Conservation (phyloP, 2,329 filamentous ascomycete species). For the Fusarium goolgardi region DNA sequence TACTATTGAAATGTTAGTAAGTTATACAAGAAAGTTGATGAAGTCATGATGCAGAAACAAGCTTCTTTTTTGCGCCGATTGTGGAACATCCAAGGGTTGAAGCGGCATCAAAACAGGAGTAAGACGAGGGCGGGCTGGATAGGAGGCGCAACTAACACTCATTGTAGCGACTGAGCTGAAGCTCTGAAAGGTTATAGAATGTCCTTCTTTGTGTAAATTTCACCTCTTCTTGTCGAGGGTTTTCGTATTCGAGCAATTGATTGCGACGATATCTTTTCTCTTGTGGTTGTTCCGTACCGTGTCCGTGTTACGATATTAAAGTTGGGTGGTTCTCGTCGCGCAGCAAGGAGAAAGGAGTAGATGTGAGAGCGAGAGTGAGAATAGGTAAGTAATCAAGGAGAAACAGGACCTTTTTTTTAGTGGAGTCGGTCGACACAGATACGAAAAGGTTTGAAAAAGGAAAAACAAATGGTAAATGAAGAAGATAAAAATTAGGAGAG, state of each 20-base stretch:
- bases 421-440: background rate
- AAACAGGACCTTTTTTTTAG: conserved; percentile 8
- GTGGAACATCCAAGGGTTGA: background rate
- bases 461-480: conserved; percentile 22
- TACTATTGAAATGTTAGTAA: conserved; percentile 53
- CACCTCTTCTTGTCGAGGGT: background rate
- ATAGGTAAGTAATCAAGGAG: conserved; percentile 13
- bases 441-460: conserved; percentile 17
- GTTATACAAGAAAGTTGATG: background rate
- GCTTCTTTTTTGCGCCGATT: conserved; percentile 14
- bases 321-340: conserved; percentile 43
- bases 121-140: conserved; percentile 11
- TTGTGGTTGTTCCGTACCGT: conserved; percentile 19
- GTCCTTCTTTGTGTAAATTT: conserved; percentile 2
- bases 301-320: conserved; percentile 20
- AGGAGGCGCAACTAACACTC: conserved; percentile 48
- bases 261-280: conserved; percentile 15
- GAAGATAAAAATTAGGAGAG: background rate
- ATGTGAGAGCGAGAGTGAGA: conserved; percentile 7
- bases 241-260: conserved; percentile 12
- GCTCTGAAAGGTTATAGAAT: conserved; percentile 16
- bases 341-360: conserved; percentile 44
- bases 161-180: conserved; percentile 43
- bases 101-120: conserved; percentile 24
- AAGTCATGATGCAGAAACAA: background rate